Evolutionary conservation across 768 basidiomycete genomes (phyloP).

Genomic region (Tricholoma flavovirens): DNA sequence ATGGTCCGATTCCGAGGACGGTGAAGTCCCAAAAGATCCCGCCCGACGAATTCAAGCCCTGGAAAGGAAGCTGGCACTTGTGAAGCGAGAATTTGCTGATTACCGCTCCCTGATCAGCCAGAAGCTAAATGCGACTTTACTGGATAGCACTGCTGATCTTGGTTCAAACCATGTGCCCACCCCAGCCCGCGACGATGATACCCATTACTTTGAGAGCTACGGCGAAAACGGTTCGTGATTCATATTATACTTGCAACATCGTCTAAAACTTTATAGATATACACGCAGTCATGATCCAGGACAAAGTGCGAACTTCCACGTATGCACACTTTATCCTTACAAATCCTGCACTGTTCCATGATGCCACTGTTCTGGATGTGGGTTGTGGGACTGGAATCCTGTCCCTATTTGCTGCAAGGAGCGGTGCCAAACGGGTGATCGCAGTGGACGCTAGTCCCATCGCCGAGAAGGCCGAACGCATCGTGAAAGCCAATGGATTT

Average conservation of each 20-base stretch:
- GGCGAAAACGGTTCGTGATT: conserved; percentile 67
- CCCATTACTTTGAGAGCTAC: conserved; percentile 92
- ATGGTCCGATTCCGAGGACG: conserved; percentile 75
- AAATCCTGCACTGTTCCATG: conserved; percentile 75
- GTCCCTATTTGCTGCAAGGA: conserved; percentile 82
- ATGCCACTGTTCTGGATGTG: conserved; percentile 87
- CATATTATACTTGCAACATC: background rate
- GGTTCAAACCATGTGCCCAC: conserved; percentile 19
- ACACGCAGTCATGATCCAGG: conserved; percentile 95
- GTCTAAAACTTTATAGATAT: conserved; percentile 60
- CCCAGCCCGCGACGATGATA: conserved; percentile 73
- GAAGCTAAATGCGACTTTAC: conserved; percentile 41
- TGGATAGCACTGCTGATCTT: conserved; percentile 36
- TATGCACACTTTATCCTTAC: conserved; percentile 89
- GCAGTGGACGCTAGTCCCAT: conserved; percentile 90
- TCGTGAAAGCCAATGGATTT: conserved; percentile 70
- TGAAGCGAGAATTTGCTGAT: conserved; percentile 56
- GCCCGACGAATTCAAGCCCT: conserved; percentile 48
- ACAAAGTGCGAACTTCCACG: conserved; percentile 88
- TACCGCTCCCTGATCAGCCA: conserved; percentile 54
- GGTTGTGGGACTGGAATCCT: conserved; percentile 95
- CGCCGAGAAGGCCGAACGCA: conserved; percentile 68
- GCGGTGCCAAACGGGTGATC: conserved; percentile 86
- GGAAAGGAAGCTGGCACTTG: conserved; percentile 53
- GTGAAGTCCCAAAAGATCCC: conserved; percentile 25